Evolutionary conservation across 805 yeast genomes (phyloP).

Genomic region (Saitoella complicata): DNA sequence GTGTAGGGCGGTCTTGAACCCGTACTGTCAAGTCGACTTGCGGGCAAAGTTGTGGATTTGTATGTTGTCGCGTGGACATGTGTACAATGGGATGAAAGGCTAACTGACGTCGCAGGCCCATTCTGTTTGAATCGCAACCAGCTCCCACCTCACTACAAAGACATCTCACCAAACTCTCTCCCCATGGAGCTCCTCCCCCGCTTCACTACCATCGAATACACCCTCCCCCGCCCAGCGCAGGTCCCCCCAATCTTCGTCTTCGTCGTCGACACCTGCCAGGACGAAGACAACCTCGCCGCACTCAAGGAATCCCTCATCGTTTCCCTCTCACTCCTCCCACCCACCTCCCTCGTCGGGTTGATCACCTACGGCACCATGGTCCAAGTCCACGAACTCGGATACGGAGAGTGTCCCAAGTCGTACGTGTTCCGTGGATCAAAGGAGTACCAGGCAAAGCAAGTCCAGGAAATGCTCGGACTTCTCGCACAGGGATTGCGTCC

Average conservation of each 20-base stretch:
- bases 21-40: slow-evolving; percentile 67
- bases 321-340: slow-evolving; percentile 67
- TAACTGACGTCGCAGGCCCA: slow-evolving; percentile 24
- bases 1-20: slow-evolving; percentile 77
- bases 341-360: slow-evolving; percentile 75
- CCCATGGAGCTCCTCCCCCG: slow-evolving; percentile 63
- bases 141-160: slow-evolving; percentile 68
- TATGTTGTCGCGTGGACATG: slow-evolving; percentile 4
- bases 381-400: slow-evolving; percentile 70
- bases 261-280: slow-evolving; percentile 80
- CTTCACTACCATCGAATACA: slow-evolving; percentile 70
- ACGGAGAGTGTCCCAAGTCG: slow-evolving; percentile 50
- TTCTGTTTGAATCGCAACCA: slow-evolving; percentile 65
- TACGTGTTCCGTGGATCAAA: slow-evolving; percentile 80
- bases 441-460: slow-evolving; percentile 45
- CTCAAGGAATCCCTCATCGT: slow-evolving; percentile 66
- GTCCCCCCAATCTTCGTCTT: slow-evolving; percentile 76
- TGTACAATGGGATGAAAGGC: not conserved
- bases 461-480: slow-evolving; percentile 47
- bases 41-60: slow-evolving; percentile 70
- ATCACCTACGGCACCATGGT: slow-evolving; percentile 39
- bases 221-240: slow-evolving; percentile 62
- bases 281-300: slow-evolving; percentile 69
- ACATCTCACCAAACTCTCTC: slow-evolving; percentile 54
- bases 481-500: slow-evolving; percentile 7